Base-by-base conservation (phyloP, 1,284 basidiomycete species). In the Ustilago nuda region DNA sequence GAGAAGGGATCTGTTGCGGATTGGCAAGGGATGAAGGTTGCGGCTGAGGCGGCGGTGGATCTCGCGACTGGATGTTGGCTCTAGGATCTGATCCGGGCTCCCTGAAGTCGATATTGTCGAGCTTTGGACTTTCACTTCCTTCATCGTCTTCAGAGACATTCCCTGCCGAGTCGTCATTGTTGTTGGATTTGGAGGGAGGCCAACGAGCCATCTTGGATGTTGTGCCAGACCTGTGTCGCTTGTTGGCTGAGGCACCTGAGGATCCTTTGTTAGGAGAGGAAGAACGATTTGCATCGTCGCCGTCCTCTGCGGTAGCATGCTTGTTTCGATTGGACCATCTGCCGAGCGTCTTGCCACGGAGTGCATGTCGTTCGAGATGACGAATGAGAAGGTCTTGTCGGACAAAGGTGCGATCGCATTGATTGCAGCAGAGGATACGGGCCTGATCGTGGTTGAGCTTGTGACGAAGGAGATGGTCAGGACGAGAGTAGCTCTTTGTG, bases 351-450 rank as follows among this genome's bases (percentile, higher is more conserved):
- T 74, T 78, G 41, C 78, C 78, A 6, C 73, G 69, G 3, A 76
- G 55, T 8, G 76, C 76, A 55, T 80, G 78, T 27, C 79, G 68
- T n/a, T 77, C 70, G 53, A 79, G 72, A 55, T 81, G 79, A 19
- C 79, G 72, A 0, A 79, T 68, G 36, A 81, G 72, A 9, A 81
- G 66, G 39, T 81, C 79, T 37, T 81, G 74, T 11, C 79, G 72
- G 8, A 81, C 77, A 55, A 81, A 81, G n/a, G 79, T 81, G 33
- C 76, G 73, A 32, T 79, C 79, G 59, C 79, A 81, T 39, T 81
- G 76, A 15, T 78, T 72, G 55, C 79, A 81, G 30, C 65, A 68
- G 19, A 81, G 65, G 7, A 75, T 67, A 37, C 72, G 66, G 3
- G 63, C 74, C 41, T 76, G 76, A 36, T 79, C 77, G 57, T 81